Conservation (phyloP, 106 monocot species). For the Phalaenopsis equestris region DNA sequence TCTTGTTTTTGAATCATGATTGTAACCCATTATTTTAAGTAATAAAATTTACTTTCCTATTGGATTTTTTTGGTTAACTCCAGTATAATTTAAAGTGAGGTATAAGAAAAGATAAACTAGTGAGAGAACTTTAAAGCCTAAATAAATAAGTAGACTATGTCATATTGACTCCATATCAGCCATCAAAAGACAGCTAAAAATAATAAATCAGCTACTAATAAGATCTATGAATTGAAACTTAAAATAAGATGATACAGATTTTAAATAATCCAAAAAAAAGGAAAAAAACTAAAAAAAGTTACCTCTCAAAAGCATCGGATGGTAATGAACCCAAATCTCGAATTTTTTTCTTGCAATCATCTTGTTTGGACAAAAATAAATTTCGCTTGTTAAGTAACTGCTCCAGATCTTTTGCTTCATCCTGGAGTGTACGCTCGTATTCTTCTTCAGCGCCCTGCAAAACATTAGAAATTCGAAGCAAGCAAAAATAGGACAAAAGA, state of each 20-base stretch:
- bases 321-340: conserved; percentile 94
- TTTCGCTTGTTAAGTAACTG: conserved; percentile 76
- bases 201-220: not conserved
- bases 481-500: not conserved
- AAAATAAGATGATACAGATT: not conserved
- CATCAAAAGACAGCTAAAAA: not conserved
- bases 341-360: conserved; percentile 85
- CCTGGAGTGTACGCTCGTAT: conserved; percentile 64
- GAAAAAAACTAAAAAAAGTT: conserved; percentile 10
- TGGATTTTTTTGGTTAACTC: too few species aligned
- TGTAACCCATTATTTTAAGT: too few species aligned
- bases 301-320: conserved; percentile 96
- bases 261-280: not conserved
- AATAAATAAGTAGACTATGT: not conserved
- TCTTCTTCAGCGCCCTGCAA: conserved; percentile 64
- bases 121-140: not conserved
- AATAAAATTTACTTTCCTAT: too few species aligned
- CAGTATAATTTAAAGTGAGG: not conserved
- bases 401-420: conserved; percentile 86
- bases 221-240: not conserved
- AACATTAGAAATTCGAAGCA: not conserved
- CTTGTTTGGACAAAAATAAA: conserved; percentile 70
- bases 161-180: not conserved
- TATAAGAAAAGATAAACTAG: not conserved
- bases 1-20: too few species aligned